Evolutionary conservation across 1,284 basidiomycete genomes (phyloP).

Genomic region (Apiotrichum gamsii): DNA sequence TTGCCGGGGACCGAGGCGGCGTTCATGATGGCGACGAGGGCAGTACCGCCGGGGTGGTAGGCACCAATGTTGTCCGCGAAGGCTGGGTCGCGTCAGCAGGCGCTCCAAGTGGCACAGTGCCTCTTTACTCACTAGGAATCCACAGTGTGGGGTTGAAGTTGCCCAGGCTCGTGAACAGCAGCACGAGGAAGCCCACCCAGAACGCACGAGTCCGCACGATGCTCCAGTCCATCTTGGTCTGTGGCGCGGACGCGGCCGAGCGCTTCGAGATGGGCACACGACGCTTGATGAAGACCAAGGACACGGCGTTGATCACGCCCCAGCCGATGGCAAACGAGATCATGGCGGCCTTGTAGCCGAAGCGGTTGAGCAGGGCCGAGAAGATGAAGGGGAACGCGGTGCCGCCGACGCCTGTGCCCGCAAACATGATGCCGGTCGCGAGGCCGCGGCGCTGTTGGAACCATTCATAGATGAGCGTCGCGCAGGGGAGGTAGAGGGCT

Average conservation of each 20-base stretch:
- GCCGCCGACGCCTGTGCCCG: constrained; percentile 43
- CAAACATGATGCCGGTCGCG: constrained; percentile 42
- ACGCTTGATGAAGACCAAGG: constrained; percentile 39
- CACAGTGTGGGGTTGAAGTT: constrained; percentile 43
- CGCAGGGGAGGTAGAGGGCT: constrained; percentile 40
- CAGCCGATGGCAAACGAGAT: constrained; percentile 36
- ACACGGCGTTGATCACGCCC: constrained; percentile 25
- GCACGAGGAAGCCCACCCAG: constrained; percentile 28
- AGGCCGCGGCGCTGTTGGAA: constrained; percentile 41
- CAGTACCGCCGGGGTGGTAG: constrained; percentile 32
- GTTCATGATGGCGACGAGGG: constrained; percentile 45
- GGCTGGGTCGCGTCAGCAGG: constrained; percentile 13
- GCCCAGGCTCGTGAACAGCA: constrained; percentile 35
- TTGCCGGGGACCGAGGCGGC: constrained; percentile 42
- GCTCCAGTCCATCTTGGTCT: constrained; percentile 13
- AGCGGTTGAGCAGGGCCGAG: constrained; percentile 28
- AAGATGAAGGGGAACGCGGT: constrained; percentile 43
- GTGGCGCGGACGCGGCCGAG: too few species aligned
- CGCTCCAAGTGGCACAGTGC: neutral
- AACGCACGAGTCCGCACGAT: constrained; percentile 27
- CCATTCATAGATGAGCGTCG: constrained; percentile 44
- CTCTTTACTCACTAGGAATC: constrained; percentile 33
- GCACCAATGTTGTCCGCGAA: constrained; percentile 37
- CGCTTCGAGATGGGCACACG: constrained; percentile 29
- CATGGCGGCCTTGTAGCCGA: constrained; percentile 45